phyloP scores from a whole-genome alignment of 2,329 filamentous ascomycete species.

The Cladosporium sp. region DNA sequence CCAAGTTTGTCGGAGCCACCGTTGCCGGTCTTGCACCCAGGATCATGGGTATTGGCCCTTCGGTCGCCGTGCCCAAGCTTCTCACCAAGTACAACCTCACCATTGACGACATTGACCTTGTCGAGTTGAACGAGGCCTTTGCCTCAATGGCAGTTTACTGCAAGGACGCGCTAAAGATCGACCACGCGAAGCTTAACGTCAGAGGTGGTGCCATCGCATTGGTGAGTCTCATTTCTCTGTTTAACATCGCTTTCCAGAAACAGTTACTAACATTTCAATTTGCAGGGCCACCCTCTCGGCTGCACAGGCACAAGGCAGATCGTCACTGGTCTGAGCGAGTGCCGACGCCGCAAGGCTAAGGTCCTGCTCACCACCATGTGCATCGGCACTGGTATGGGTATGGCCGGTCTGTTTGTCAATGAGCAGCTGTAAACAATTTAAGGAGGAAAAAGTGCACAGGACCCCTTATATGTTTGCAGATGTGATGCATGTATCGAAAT shows the following conservation, averaged over 20 bases:
- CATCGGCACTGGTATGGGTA: conserved; percentile 66
- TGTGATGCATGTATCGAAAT: background rate
- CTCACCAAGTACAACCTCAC: conserved; percentile 75
- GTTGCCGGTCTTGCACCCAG: conserved; percentile 86
- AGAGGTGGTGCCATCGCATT: conserved; percentile 80
- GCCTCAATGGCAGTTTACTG: conserved; percentile 98
- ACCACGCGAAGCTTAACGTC: conserved; percentile 76
- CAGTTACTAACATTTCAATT: background rate
- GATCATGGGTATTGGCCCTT: conserved; percentile 94
- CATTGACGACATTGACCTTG: conserved; percentile 80
- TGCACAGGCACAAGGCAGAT: conserved; percentile 78
- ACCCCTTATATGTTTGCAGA: conserved; percentile 2
- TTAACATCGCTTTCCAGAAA: background rate
- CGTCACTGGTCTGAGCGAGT: conserved; percentile 65
- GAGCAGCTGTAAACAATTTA: conserved; percentile 52
- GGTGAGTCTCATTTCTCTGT: background rate
- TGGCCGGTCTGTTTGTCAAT: conserved; percentile 67
- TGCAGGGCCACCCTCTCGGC: conserved; percentile 71
- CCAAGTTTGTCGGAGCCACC: conserved; percentile 91
- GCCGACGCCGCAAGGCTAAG: conserved; percentile 36
- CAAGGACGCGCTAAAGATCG: conserved; percentile 59
- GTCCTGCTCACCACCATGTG: conserved; percentile 85
- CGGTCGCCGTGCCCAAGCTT: conserved; percentile 74
- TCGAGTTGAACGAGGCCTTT: conserved; percentile 97
- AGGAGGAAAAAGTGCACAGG: background rate